phyloP scores from a whole-genome alignment of 768 basidiomycete species.

The Leccinum variicolor region DNA sequence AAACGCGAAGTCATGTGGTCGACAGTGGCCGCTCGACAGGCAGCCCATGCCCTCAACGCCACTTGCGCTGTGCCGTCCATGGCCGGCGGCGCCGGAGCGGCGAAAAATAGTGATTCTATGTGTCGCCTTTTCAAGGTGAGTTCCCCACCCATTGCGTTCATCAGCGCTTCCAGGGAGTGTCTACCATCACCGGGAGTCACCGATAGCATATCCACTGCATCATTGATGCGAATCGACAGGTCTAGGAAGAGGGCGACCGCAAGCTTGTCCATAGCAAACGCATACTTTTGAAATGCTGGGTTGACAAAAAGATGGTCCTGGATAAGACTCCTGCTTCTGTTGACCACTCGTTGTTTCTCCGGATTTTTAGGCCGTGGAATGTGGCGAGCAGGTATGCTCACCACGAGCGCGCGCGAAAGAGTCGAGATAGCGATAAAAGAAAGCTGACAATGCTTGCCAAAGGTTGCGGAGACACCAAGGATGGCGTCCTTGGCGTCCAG shows the following conservation, averaged over 20 bases:
- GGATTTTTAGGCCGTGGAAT: not conserved
- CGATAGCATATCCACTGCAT: slow-evolving; percentile 43
- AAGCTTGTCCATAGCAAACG: slow-evolving; percentile 47
- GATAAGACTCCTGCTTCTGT: slow-evolving; percentile 23
- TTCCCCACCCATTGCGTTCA: slow-evolving; percentile 39
- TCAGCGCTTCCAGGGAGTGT: slow-evolving; percentile 32
- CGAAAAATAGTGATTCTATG: slow-evolving; percentile 31
- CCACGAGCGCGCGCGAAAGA: slow-evolving; percentile 30
- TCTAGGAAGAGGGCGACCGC: slow-evolving; percentile 40
- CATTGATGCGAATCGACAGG: slow-evolving; percentile 30
- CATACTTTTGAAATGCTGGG: slow-evolving; percentile 29
- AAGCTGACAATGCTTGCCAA: slow-evolving; percentile 34
- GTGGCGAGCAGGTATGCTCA: slow-evolving; percentile 27
- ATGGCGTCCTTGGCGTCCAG: slow-evolving; percentile 19
- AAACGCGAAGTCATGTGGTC: slow-evolving; percentile 16
- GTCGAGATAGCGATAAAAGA: slow-evolving; percentile 41
- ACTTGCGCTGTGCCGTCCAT: slow-evolving; percentile 12
- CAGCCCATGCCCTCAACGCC: slow-evolving; percentile 45
- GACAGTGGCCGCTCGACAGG: slow-evolving; percentile 34
- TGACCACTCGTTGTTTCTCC: not conserved
- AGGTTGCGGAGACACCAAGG: slow-evolving; percentile 44
- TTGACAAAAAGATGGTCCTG: slow-evolving; percentile 32
- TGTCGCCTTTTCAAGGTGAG: slow-evolving; percentile 21
- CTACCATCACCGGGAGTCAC: slow-evolving; percentile 18
- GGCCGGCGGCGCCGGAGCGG: slow-evolving; percentile 16